Base-by-base conservation (phyloP, 2,329 filamentous ascomycete genomes). In the Sordariomycetes sp. region DNA sequence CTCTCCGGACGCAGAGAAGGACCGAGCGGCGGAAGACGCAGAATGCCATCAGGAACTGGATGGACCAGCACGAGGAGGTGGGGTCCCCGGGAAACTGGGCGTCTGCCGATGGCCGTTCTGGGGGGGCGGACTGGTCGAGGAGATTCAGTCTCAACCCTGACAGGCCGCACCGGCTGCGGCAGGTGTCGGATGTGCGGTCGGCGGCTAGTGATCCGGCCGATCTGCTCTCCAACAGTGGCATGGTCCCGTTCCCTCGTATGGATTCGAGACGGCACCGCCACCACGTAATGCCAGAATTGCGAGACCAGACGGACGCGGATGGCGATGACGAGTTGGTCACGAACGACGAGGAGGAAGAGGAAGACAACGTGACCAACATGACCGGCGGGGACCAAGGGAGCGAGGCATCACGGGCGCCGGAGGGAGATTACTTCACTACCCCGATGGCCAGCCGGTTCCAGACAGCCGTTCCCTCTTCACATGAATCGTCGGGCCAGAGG, bases 281-380 rank as follows among this genome's bases (percentile, higher is more conserved):
- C 8, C 45, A 48, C n/a, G 17, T 52, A 17, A 20, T 15, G 1
- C 4, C 55, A 6, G 55, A 56, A 56, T 39, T 52, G 20, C 5
- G 78, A 61, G 77, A 80, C 52, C 84, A 90, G 59, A 90, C 88
- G 0, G 89, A 94, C 64, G 89, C 85, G 7, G 90, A 95, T 66
- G 89, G 90, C 0, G 91, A 96, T 64, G 91, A 96, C 64, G 91
- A 96, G 68, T 74, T 91, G n/a, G 79, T 88, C 13, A 91, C 87
- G 3, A 88, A 90, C 58, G 87, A 90, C 58, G 87, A 91, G 58
- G 82, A 84, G 35, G 79, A 85, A 50, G 80, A 81, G 57, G 77
- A 82, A 54, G 74, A 76, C 17, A 70, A 66, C 65, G 67, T 71
- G 64, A 60, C 57, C 15, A 73, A 73, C 62, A 72, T 78, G 62